Percentiles rank a stretch among this genome's conserved stretches.
These are phyloP conservation scores for Suillus fuscotomentosus DNA, from an alignment of 768 basidiomycete genomes.

Conservation along the genomic window DNA sequence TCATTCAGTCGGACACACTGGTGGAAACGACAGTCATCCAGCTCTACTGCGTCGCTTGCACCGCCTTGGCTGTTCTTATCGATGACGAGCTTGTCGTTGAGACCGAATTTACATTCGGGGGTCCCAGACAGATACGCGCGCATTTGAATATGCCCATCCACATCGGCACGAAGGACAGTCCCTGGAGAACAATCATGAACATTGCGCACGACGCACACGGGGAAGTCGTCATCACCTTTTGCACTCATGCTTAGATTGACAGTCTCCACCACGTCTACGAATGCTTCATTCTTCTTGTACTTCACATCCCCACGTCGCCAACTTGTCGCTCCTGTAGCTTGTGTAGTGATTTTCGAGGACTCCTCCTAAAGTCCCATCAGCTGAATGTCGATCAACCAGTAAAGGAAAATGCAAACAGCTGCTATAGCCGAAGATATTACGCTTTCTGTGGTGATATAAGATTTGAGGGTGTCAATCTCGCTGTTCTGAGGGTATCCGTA, in stretches of 20 bases:
- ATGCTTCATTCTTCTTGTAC: constrained; percentile 99
- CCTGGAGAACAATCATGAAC: constrained; percentile 43
- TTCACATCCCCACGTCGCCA: constrained; percentile 96
- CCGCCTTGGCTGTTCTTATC: constrained; percentile 72
- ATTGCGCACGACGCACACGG: not conserved
- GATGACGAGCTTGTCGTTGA: constrained; percentile 97
- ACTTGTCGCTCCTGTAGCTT: constrained; percentile 95
- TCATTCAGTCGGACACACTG: constrained; percentile 95
- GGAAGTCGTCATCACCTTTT: constrained; percentile 53
- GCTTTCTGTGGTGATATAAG: constrained; percentile 97
- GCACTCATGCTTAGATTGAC: constrained; percentile 98
- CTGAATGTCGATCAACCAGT: not conserved
- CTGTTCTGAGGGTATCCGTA: constrained; percentile 99
- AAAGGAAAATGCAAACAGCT: constrained; percentile 49
- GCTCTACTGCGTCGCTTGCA: constrained; percentile 74
- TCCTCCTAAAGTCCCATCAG: constrained; percentile 65
- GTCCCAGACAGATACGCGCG: constrained; percentile 95
- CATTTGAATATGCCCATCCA: constrained; percentile 98
- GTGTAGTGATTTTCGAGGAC: constrained; percentile 93
- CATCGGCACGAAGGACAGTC: constrained; percentile 89
- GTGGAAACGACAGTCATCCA: constrained; percentile 98
- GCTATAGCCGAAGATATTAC: constrained; percentile 84
- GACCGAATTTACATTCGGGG: constrained; percentile 97
- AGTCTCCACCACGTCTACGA: constrained; percentile 98
- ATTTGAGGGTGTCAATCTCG: constrained; percentile 95